phyloP scores from a whole-genome alignment of 106 monocot species.

The Vanilla planifolia region DNA sequence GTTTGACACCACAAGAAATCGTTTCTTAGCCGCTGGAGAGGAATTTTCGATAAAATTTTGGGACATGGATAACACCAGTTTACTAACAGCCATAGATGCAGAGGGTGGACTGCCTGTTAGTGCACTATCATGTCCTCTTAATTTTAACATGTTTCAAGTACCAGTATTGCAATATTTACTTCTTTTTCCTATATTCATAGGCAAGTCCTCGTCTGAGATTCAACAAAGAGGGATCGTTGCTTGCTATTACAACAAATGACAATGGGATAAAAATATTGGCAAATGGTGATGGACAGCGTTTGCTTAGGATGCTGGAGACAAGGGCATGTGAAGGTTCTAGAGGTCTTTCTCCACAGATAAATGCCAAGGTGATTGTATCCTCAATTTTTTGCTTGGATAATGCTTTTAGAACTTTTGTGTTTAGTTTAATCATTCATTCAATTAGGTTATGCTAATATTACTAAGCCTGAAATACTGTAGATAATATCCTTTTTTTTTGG shows the following conservation, averaged over 20 bases:
- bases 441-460: no score
- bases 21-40: conserved; percentile 44
- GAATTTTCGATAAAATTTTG: conserved; percentile 41
- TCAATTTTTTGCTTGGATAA: not conserved
- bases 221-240: conserved; percentile 91
- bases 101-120: conserved; percentile 35
- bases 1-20: conserved; percentile 40
- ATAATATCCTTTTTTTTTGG: no score
- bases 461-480: no score
- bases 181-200: conserved; percentile 31
- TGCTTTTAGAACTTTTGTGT: not conserved
- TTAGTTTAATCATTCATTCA: no score
- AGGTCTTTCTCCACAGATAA: conserved; percentile 56
- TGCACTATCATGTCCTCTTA: not conserved
- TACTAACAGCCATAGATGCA: conserved; percentile 23
- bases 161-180: no score
- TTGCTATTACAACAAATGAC: conserved; percentile 91
- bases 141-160: not conserved
- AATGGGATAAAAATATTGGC: conserved; percentile 95
- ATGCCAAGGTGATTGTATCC: conserved; percentile 40
- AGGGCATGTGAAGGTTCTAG: conserved; percentile 86
- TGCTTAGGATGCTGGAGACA: conserved; percentile 83
- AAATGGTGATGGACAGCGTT: conserved; percentile 87
- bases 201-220: conserved; percentile 92
- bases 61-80: conserved; percentile 37